Conservation (phyloP, 805 yeast species). For the Schwanniomyces sp. region DNA sequence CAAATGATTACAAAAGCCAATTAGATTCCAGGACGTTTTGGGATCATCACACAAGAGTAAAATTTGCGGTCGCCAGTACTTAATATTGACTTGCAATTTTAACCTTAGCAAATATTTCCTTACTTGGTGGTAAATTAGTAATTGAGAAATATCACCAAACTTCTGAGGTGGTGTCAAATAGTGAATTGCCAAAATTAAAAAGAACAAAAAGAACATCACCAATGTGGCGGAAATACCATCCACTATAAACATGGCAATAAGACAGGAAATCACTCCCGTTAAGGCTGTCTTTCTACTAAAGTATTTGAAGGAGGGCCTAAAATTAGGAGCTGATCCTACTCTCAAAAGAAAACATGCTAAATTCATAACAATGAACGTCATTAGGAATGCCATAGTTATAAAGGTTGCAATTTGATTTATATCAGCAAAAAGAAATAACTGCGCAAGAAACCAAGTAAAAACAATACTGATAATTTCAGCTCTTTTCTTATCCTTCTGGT, state of each 20-base stretch:
- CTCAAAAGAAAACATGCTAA: conserved; percentile 88
- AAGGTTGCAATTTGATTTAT: conserved; percentile 92
- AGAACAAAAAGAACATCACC: conserved; percentile 62
- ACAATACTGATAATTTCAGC: conserved; percentile 69
- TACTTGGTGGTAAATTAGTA: conserved; percentile 93
- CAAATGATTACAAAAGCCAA: conserved; percentile 88
- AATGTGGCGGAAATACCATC: conserved; percentile 87
- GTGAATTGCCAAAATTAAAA: conserved; percentile 77
- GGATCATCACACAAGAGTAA: conserved; percentile 88
- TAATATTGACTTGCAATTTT: conserved; percentile 84
- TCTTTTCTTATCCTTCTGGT: conserved; percentile 40
- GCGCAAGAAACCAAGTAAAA: conserved; percentile 81
- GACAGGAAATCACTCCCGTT: conserved; percentile 66
- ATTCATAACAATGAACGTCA: conserved; percentile 94
- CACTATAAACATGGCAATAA: conserved; percentile 88
- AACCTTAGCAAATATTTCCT: conserved; percentile 82
- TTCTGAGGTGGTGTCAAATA: conserved; percentile 91
- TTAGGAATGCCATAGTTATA: conserved; percentile 94
- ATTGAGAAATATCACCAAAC: conserved; percentile 98
- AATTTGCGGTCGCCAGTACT: conserved; percentile 98
- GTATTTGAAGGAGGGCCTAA: conserved; percentile 90
- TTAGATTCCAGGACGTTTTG: conserved; percentile 85
- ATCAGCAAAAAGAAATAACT: conserved; percentile 82
- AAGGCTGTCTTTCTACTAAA: conserved; percentile 83
- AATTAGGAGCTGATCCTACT: conserved; percentile 95